These are phyloP conservation scores for Aeschynomene evenia DNA, from an alignment of 306 rosid species.

Conservation along the genomic window DNA sequence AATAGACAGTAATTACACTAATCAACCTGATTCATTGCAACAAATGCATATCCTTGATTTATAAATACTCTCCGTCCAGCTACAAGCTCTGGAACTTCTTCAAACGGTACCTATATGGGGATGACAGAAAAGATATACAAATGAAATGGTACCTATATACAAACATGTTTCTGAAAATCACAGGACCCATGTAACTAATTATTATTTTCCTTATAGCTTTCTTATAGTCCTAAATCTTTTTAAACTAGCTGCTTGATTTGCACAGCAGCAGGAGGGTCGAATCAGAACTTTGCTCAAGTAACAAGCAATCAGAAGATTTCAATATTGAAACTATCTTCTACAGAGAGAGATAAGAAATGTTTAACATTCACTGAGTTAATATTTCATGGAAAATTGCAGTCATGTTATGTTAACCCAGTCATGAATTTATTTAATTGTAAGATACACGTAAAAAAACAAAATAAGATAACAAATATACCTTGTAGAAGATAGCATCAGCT, in stretches of 20 bases:
- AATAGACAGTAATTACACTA: conserved; percentile 22
- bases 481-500: conserved; percentile 68
- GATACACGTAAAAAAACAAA: background rate
- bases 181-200: background rate
- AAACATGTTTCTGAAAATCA: background rate
- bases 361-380: background rate
- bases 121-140: conserved; percentile 11
- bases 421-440: background rate
- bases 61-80: conserved; percentile 80
- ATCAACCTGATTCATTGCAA: conserved; percentile 84
- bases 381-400: background rate
- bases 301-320: background rate
- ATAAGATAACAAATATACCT: conserved; percentile 51
- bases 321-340: conserved; percentile 8
- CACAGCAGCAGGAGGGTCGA: background rate
- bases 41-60: conserved; percentile 76
- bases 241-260: background rate
- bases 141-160: background rate
- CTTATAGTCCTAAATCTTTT: background rate
- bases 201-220: background rate
- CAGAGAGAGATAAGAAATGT: conserved; percentile 12
- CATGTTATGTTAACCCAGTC: conserved; percentile 9
- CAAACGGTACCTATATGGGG: conserved; percentile 77
- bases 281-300: background rate
- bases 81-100: conserved; percentile 96